Evolutionary conservation across 1,284 basidiomycete species (phyloP), one percentile per base, ranked within the genome.

Genomic region (Gomphus bonarii): DNA sequence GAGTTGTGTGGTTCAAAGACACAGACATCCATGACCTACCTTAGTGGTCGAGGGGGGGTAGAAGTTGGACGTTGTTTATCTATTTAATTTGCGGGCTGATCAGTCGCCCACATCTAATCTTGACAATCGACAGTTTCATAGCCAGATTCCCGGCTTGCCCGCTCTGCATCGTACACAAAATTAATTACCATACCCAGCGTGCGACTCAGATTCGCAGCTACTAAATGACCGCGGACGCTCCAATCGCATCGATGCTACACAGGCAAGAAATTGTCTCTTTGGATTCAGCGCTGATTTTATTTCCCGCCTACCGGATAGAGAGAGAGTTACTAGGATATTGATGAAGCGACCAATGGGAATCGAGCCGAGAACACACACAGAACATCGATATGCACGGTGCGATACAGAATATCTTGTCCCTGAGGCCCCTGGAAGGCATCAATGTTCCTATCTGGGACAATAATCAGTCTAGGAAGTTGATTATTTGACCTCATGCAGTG

Each of bases 1-100:
- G 74, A 28, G 66, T 69, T 3, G 70, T 68, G 64, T 81, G 80
- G 28, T 67, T 71, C 7, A 70, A 63, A 8, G 63, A 62, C 1
- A 75, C n/a, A n/a, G 75, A 0, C 78, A 78, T 6, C 78, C 78
- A 59, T 81, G 80, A 20, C 75, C 72, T 0, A 50, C 64, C 63
- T 82, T 82, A 2, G 78, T 72, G 12, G 74, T 70, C 0, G 72
- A 73, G 55, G 75, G 68, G 25, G 78, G 66, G 68, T 70, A 74
- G 62, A 33, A n/a, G n/a, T n/a, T n/a, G n/a, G n/a, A n/a, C n/a
- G n/a, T 67, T 74, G 2, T 71, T 68, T 3, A 76, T 74, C 61
- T 77, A 79, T 72, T 61, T 79, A 75, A 8, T 74, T 72, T 0
- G 74, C 76, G 1, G 75, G 74, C 63, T 79, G 77, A 63, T 77